A percentile compares a stretch with the other conserved stretches of the same genome.
These are phyloP conservation scores for Aspergillus calidoustus DNA, from an alignment of 2,329 filamentous ascomycete species.

Conservation along the genomic window DNA sequence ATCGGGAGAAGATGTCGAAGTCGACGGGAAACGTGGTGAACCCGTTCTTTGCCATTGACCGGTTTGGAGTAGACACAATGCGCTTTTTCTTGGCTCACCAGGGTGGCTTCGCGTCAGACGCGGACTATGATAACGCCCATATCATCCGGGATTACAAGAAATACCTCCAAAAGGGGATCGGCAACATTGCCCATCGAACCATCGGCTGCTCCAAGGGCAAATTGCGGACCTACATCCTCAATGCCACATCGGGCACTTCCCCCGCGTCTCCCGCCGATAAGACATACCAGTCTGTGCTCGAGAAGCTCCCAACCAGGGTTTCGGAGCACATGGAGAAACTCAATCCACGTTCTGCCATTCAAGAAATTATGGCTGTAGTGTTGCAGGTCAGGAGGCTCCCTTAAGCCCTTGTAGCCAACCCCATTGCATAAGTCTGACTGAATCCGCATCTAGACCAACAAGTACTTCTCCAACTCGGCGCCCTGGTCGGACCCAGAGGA, in stretches of 20 bases:
- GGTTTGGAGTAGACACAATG: slow-evolving; percentile 85
- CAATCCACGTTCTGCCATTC: slow-evolving; percentile 68
- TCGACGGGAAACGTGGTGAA: slow-evolving; percentile 94
- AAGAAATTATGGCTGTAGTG: slow-evolving; percentile 65
- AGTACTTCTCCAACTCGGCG: slow-evolving; percentile 64
- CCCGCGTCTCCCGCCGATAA: slow-evolving; percentile 35
- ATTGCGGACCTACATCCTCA: slow-evolving; percentile 62
- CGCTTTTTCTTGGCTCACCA: slow-evolving; percentile 86
- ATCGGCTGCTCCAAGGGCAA: slow-evolving; percentile 72
- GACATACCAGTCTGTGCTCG: slow-evolving; percentile 48
- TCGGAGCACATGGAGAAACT: slow-evolving; percentile 64
- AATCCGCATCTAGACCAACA: slow-evolving; percentile 60
- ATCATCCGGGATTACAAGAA: slow-evolving; percentile 81
- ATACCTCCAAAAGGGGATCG: slow-evolving; percentile 74
- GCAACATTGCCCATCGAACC: slow-evolving; percentile 77
- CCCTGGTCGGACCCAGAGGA: slow-evolving; percentile 67
- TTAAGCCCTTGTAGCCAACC: not conserved
- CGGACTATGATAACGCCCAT: slow-evolving; percentile 80
- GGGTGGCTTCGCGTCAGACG: slow-evolving; percentile 76
- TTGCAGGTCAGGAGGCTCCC: slow-evolving; percentile 56
- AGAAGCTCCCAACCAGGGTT: slow-evolving; percentile 48
- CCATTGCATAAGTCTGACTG: not conserved
- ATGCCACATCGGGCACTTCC: slow-evolving; percentile 34
- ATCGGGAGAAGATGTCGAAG: slow-evolving; percentile 93
- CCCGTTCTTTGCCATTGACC: slow-evolving; percentile 85